Evolutionary conservation across 176 grass and related monocot species (phyloP).

Genomic region (Canna indica): DNA sequence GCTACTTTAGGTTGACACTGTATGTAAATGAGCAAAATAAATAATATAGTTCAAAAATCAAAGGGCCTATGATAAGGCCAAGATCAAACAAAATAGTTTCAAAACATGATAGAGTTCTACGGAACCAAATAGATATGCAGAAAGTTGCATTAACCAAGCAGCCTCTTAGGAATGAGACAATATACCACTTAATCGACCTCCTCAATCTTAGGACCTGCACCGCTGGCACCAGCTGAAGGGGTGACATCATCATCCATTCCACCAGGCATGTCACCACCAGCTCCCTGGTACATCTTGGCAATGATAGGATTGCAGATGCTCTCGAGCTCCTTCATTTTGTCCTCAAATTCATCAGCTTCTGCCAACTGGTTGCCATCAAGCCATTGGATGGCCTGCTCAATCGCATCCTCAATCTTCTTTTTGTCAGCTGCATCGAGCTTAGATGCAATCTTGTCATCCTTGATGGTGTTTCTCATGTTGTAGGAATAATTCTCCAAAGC

Average conservation of each 20-base stretch:
- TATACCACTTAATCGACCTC: conserved; percentile 5
- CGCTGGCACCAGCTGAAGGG: background rate
- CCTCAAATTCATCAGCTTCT: conserved; percentile 7
- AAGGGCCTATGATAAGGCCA: no score
- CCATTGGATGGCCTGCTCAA: conserved; percentile 55
- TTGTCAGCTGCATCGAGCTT: conserved; percentile 42
- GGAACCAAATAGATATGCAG: no score
- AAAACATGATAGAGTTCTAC: no score
- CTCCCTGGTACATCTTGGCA: conserved; percentile 16
- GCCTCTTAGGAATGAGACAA: no score
- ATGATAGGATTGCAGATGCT: conserved; percentile 17
- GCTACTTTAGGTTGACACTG: no score
- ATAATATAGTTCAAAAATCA: no score
- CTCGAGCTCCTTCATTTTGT: conserved; percentile 28
- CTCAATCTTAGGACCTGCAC: conserved; percentile 9
- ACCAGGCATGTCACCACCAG: conserved; percentile 3
- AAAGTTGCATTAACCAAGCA: no score
- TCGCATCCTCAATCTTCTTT: conserved; percentile 72
- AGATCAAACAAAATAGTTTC: no score
- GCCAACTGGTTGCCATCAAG: conserved; percentile 49
- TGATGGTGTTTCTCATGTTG: conserved; percentile 80
- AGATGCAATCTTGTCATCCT: conserved; percentile 58
- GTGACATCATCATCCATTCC: conserved; percentile 5
- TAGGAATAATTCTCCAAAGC: conserved; percentile 59
- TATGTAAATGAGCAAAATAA: background rate